phyloP scores from a whole-genome alignment of 2,329 filamentous ascomycete genomes.

The Pseudogymnoascus sp. region DNA sequence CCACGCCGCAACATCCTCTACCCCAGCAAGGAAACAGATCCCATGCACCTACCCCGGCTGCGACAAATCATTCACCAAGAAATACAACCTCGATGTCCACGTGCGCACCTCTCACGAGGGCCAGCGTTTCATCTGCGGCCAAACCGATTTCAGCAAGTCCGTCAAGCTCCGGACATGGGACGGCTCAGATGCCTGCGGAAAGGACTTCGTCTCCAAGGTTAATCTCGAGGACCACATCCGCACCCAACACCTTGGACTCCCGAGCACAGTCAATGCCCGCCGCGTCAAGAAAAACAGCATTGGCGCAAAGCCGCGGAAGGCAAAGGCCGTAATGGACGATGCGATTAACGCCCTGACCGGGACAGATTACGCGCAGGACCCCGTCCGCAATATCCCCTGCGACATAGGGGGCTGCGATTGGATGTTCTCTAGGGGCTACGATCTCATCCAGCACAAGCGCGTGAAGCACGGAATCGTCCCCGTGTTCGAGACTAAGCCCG shows the following conservation, averaged over 20 bases:
- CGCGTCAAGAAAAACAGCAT: slow-evolving; percentile 32
- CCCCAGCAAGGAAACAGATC: slow-evolving; percentile 47
- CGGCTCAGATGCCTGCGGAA: slow-evolving; percentile 60
- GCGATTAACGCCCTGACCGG: slow-evolving; percentile 45
- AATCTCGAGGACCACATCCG: slow-evolving; percentile 78
- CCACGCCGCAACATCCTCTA: slow-evolving; percentile 46
- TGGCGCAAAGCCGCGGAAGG: slow-evolving; percentile 18
- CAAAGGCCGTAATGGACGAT: slow-evolving; percentile 13
- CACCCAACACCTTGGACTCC: slow-evolving; percentile 66
- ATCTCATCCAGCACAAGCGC: slow-evolving; percentile 48
- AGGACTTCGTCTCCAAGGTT: slow-evolving; percentile 67
- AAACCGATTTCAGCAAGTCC: slow-evolving; percentile 50
- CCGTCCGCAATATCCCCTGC: slow-evolving; percentile 40
- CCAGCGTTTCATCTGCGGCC: slow-evolving; percentile 69
- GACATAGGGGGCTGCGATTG: slow-evolving; percentile 40
- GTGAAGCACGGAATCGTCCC: slow-evolving; percentile 29
- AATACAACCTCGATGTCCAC: slow-evolving; percentile 75
- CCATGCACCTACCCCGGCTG: slow-evolving; percentile 62
- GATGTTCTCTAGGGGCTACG: slow-evolving; percentile 48
- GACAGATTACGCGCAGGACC: slow-evolving; percentile 42
- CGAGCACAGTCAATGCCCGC: slow-evolving; percentile 31
- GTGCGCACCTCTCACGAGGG: slow-evolving; percentile 70
- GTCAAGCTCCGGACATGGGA: slow-evolving; percentile 57
- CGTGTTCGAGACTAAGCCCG: background rate
- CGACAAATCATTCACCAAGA: slow-evolving; percentile 68